These are phyloP conservation scores for Drosera capensis DNA, from an alignment of 148 eudicot species.

Conservation along the genomic window DNA sequence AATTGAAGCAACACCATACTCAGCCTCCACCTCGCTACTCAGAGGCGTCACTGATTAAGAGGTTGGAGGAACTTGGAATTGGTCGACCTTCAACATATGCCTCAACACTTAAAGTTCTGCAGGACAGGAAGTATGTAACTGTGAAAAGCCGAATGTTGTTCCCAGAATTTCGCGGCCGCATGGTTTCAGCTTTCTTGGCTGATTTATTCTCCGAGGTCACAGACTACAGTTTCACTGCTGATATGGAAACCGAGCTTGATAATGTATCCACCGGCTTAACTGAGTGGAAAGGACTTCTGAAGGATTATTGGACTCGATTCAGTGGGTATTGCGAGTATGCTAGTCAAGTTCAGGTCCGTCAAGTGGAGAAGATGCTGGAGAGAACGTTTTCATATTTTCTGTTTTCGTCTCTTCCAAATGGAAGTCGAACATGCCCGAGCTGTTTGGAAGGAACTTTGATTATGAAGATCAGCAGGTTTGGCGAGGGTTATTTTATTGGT, in stretches of 20 bases:
- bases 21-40: constrained; percentile 74
- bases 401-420: constrained; percentile 64
- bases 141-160: constrained; percentile 42
- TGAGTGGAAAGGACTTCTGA: constrained; percentile 90
- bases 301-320: constrained; percentile 89
- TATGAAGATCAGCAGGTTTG: constrained; percentile 86
- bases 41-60: constrained; percentile 77
- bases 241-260: constrained; percentile 95
- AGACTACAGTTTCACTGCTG: constrained; percentile 91
- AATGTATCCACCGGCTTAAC: constrained; percentile 89
- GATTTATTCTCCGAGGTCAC: constrained; percentile 86
- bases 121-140: constrained; percentile 80
- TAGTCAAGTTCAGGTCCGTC: constrained; percentile 59
- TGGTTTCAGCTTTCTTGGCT: constrained; percentile 86
- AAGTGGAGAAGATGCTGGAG: constrained; percentile 97
- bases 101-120: constrained; percentile 59
- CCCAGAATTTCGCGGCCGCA: constrained; percentile 96
- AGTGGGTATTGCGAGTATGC: constrained; percentile 56
- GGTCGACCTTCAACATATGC: constrained; percentile 99
- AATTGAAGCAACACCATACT: constrained; percentile 59
- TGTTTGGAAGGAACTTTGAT: constrained; percentile 64
- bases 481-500: constrained; percentile 90
- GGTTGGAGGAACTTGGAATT: constrained; percentile 93
- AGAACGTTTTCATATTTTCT: constrained; percentile 60
- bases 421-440: constrained; percentile 75